phyloP scores from a whole-genome alignment of 495 filamentous ascomycete genomes.

The Penicillium mononematosum region DNA sequence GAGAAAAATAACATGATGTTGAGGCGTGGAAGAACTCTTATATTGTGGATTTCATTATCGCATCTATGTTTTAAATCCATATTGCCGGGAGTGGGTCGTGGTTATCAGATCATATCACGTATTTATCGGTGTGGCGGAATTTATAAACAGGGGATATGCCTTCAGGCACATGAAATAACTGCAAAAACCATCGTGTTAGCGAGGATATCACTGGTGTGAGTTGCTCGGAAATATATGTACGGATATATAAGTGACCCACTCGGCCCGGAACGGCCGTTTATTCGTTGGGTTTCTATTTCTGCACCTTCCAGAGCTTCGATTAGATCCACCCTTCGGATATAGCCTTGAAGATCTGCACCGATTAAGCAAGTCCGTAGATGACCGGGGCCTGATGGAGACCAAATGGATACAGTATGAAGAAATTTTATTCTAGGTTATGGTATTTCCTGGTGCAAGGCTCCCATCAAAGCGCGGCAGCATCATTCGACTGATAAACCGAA shows the following conservation, averaged over 20 bases:
- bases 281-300: neutral
- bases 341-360: neutral
- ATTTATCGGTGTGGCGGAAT: neutral
- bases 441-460: neutral
- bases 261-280: neutral
- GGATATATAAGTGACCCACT: constrained; percentile 1
- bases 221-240: neutral
- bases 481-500: constrained; percentile 33
- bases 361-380: neutral
- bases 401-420: neutral
- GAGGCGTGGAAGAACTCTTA: constrained; percentile 2
- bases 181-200: neutral
- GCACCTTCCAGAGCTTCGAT: neutral
- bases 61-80: constrained; percentile 18
- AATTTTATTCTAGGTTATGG: neutral
- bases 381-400: neutral
- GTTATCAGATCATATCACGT: neutral
- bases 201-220: neutral
- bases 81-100: constrained; percentile 19
- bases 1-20: neutral
- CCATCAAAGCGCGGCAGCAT: constrained; percentile 10
- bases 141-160: neutral
- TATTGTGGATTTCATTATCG: constrained; percentile 3
- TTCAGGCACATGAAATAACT: neutral
- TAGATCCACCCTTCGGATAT: constrained; percentile 7